A percentile compares a stretch with the other conserved stretches of the same genome.
Conservation (phyloP, 2,329 filamentous ascomycete genomes). For the Cladosporium sp. region DNA sequence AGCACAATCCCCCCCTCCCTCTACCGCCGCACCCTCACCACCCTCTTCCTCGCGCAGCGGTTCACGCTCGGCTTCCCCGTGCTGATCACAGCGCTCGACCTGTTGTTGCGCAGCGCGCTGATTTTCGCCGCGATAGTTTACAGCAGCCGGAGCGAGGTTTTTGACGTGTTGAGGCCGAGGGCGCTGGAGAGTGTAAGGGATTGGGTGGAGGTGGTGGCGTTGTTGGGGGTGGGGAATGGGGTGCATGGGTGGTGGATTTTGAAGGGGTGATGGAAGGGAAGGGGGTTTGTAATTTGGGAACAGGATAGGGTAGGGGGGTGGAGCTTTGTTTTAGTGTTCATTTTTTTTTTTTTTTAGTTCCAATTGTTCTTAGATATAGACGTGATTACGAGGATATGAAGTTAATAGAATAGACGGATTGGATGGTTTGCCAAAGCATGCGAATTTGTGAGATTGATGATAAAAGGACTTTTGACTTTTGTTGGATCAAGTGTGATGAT, state of each 20-base stretch:
- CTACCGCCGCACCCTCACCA: constrained; percentile 38
- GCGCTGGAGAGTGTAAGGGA: constrained; percentile 20
- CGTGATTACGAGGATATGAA: too few species aligned
- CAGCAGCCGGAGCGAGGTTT: constrained; percentile 16
- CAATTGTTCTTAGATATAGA: too few species aligned
- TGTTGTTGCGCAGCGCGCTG: constrained; percentile 21
- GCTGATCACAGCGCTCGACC: constrained; percentile 28
- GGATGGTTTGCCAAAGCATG: too few species aligned
- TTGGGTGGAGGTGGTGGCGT: constrained; percentile 13
- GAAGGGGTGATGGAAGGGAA: constrained; percentile 27
- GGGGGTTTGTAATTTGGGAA: too few species aligned
- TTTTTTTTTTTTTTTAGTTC: too few species aligned
- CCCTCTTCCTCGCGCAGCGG: constrained; percentile 41
- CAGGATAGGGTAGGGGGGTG: too few species aligned
- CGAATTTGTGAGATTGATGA: too few species aligned
- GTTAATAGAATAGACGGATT: too few species aligned
- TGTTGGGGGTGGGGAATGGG: constrained; percentile 24
- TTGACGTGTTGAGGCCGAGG: constrained; percentile 26
- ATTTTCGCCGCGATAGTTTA: constrained; percentile 23
- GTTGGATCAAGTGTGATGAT: too few species aligned
- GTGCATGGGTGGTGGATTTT: constrained; percentile 29
- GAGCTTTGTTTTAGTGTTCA: too few species aligned
- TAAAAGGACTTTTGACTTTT: too few species aligned
- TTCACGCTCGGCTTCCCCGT: constrained; percentile 35
- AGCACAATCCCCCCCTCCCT: too few species aligned